Evolutionary conservation across 352 stramenopile species (phyloP).

Genomic region (Globisporangium canariense): DNA sequence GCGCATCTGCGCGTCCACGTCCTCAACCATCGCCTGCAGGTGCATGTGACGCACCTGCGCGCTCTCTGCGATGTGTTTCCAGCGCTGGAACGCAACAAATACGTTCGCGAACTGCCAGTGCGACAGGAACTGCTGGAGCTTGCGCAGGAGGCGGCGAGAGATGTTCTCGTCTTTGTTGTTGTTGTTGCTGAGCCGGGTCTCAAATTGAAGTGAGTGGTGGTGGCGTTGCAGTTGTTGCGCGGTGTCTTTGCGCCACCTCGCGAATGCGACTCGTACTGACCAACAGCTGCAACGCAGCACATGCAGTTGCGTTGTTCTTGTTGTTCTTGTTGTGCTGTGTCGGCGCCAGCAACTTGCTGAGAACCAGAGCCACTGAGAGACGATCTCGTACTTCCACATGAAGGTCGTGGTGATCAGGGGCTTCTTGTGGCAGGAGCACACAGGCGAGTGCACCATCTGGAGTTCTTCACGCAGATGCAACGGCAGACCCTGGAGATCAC

Average conservation of each 20-base stretch:
- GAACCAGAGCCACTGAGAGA: conserved; percentile 32
- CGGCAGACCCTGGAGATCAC: background rate
- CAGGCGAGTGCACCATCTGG: conserved; percentile 22
- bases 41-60: conserved; percentile 22
- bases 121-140: conserved; percentile 23
- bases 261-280: background rate
- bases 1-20: conserved; percentile 31
- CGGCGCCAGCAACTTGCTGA: background rate
- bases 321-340: background rate
- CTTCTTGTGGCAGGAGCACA: conserved; percentile 25
- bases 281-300: background rate
- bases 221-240: background rate
- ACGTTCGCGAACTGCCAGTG: conserved; percentile 30
- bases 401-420: conserved; percentile 11
- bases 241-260: background rate
- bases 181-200: background rate
- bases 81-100: conserved; percentile 34
- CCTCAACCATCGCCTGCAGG: conserved; percentile 28
- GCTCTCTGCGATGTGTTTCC: conserved; percentile 27
- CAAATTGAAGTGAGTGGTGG: conserved; percentile 6
- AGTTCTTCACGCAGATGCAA: conserved; percentile 34
- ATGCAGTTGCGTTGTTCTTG: background rate
- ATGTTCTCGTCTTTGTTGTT: too few relatives aligned
- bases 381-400: conserved; percentile 22
- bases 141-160: background rate